These are phyloP conservation scores for Ceratonia siliqua DNA, from an alignment of 306 rosid species.

Conservation along the genomic window DNA sequence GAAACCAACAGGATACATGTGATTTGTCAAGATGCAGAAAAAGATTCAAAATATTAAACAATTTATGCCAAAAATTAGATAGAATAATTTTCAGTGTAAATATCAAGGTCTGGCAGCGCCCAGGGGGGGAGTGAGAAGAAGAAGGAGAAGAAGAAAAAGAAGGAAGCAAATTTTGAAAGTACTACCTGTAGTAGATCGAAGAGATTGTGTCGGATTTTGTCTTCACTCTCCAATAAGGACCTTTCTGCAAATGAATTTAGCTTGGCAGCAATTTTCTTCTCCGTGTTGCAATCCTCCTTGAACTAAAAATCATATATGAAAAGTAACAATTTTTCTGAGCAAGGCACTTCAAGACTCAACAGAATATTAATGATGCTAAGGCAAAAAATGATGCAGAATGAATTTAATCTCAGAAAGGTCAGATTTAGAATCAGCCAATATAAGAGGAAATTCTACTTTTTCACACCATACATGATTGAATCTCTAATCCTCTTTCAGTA, in stretches of 20 bases:
- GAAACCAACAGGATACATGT: conserved; percentile 11
- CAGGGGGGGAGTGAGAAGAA: not conserved
- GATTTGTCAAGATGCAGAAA: conserved; percentile 20
- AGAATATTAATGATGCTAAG: conserved; percentile 11
- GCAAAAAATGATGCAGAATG: conserved; percentile 10
- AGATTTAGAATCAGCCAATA: conserved; percentile 23
- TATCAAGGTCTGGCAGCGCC: conserved; percentile 10
- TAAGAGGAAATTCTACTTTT: conserved; percentile 14
- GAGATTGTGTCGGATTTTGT: conserved; percentile 61
- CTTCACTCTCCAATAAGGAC: conserved; percentile 62
- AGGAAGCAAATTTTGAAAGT: conserved; percentile 9
- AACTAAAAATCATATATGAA: conserved; percentile 50
- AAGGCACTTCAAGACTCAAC: conserved; percentile 13
- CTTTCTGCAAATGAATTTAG: conserved; percentile 64
- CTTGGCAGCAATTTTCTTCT: conserved; percentile 83
- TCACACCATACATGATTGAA: conserved; percentile 20
- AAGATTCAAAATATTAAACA: conserved; percentile 21
- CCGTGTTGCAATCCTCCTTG: conserved; percentile 88
- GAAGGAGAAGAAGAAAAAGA: not conserved
- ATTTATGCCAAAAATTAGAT: not conserved
- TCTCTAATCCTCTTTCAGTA: not conserved
- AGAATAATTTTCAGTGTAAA: conserved; percentile 1
- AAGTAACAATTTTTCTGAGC: conserved; percentile 7
- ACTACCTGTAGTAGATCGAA: conserved; percentile 80
- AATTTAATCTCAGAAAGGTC: conserved; percentile 17